Conservation (phyloP, 78 protist species). For the Trichosphaerium sp. region DNA sequence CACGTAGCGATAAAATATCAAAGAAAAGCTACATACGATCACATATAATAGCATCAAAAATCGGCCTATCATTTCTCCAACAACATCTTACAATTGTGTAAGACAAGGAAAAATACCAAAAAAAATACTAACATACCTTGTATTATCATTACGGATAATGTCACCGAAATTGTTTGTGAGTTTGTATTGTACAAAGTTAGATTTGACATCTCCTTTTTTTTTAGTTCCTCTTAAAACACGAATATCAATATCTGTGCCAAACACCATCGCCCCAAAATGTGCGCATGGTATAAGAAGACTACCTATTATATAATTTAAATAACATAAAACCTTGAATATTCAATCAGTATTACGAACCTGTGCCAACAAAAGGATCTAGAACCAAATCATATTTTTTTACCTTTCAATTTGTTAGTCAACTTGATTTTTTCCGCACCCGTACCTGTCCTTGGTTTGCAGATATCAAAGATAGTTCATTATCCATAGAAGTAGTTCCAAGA, state of each 20-base stretch:
- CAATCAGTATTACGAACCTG: no score
- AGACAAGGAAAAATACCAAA: background rate
- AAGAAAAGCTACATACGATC: slow-evolving; percentile 27
- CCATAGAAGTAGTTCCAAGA: slow-evolving; percentile 73
- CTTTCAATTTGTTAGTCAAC: background rate
- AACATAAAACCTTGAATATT: no score
- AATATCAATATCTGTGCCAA: slow-evolving; percentile 66
- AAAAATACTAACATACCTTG: background rate
- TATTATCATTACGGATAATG: slow-evolving; percentile 19
- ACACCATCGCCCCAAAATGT: slow-evolving; percentile 53
- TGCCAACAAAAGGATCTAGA: slow-evolving; percentile 67
- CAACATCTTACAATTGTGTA: background rate
- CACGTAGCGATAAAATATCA: background rate
- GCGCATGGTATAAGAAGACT: no score
- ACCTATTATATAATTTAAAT: no score
- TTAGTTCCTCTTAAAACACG: slow-evolving; percentile 43
- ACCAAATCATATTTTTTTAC: slow-evolving; percentile 7
- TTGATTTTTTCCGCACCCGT: background rate
- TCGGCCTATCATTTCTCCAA: background rate
- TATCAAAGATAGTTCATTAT: slow-evolving; percentile 52
- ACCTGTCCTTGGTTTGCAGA: slow-evolving; percentile 55
- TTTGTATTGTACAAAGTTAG: slow-evolving; percentile 38
- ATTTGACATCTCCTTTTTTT: slow-evolving; percentile 27
- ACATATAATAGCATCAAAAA: slow-evolving; percentile 39
- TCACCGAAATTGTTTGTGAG: slow-evolving; percentile 6